Evolutionary conservation across 306 rosid genomes (phyloP), one percentile per base, ranked within the genome.

Genomic region (Pterocarpus santalinus): DNA sequence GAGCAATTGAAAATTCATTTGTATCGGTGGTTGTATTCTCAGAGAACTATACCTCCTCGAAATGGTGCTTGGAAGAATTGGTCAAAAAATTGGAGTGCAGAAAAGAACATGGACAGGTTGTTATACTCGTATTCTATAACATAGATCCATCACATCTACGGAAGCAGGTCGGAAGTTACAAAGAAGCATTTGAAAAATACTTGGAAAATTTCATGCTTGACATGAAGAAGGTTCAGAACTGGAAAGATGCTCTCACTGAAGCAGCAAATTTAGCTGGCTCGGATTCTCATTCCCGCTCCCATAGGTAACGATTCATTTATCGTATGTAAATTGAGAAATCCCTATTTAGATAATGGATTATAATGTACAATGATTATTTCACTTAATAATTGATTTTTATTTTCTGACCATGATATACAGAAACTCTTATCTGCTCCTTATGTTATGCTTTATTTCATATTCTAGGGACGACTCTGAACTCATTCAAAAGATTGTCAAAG

Each of bases 381-480:
- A 22, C 28, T 22, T 22, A 22, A 22, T 1, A 22, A 22, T 22
- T 22, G 0, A 1, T 22, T 22, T 22, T 22, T 8, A 43, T 43
- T 43, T 0, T 8, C 9, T 43, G 49, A 8, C 7, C 11, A 43
- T 7, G 6, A 5, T 43, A 8, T 43, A 43, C 12, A 5, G 47
- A 1, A 43, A 43, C 2, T 43, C 28, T 43, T 0, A 43, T 7
- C 11, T 8, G 49, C 49, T 43, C 2, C 41, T 43, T 43, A 43
- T 7, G 49, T 43, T 43, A 43, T 7, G 49, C 49, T 43, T 8
- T 43, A 43, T 43, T 7, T 7, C 9, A 2, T 61, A 3, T 43
- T 3, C 32, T 4, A 83, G 87, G 65, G 61, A 69, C 1, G 82
- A 76, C 16, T 17, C 58, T 35, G 8, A 63, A 3, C 14, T 78